A percentile compares a stretch with the other conserved stretches of the same genome.
Evolutionary conservation across 768 basidiomycete species (phyloP).

Genomic region (Lactarius pseudohatsudake): DNA sequence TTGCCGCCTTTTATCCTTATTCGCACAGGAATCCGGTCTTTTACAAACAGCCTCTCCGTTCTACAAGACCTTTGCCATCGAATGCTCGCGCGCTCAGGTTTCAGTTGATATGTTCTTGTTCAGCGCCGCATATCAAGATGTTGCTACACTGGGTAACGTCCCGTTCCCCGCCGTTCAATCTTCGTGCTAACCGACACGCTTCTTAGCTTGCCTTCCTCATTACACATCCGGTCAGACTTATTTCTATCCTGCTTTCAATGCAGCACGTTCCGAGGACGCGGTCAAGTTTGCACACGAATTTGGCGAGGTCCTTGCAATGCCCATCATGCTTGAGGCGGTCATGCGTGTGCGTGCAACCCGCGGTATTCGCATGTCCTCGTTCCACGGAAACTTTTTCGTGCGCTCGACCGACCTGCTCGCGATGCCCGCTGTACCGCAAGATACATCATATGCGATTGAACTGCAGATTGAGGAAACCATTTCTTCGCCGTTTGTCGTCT

Average conservation of each 20-base stretch:
- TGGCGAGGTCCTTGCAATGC: conserved; percentile 87
- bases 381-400: conserved; percentile 63
- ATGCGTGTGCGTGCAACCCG: conserved; percentile 95
- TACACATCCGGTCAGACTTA: conserved; percentile 98
- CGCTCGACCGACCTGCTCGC: conserved; percentile 57
- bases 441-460: conserved; percentile 59
- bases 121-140: conserved; percentile 90
- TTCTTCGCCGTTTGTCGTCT: conserved; percentile 47
- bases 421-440: conserved; percentile 53
- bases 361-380: conserved; percentile 54
- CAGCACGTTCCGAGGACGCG: conserved; percentile 90
- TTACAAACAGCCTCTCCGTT: conserved; percentile 92
- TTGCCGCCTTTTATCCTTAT: neutral
- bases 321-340: conserved; percentile 94
- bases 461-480: conserved; percentile 55
- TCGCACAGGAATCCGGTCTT: conserved; percentile 78
- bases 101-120: conserved; percentile 99
- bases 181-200: conserved; percentile 2
- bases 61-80: conserved; percentile 99
- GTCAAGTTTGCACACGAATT: conserved; percentile 99
- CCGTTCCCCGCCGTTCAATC: conserved; percentile 4
- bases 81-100: conserved; percentile 95
- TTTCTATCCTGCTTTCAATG: conserved; percentile 98
- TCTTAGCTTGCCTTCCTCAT: conserved; percentile 82
- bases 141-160: conserved; percentile 79